Evolutionary conservation across 1,139 yeast species (phyloP), one percentile per base, ranked within the genome.

Genomic region (Saccharomyces uvarum): DNA sequence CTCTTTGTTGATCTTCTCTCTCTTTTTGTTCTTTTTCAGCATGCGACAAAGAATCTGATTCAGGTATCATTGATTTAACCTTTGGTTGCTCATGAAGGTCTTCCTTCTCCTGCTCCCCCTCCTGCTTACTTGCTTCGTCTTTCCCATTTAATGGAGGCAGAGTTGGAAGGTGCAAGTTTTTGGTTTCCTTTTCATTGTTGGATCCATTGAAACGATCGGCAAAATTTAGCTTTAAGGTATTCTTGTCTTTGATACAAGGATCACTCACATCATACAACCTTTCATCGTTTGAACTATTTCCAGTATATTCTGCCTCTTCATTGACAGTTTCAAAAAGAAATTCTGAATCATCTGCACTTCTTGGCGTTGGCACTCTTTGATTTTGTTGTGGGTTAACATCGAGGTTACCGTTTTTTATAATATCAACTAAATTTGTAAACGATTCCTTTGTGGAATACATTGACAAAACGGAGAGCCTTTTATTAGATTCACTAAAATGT

Each of bases 391-490:
- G 31, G 19, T 59, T 59, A 16, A 54, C 52, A 16, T 38, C 44
- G 5, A 38, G 21, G 6, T 55, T 59, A 3, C 56, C 70, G 24
- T 73, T 74, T 52, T 76, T 76, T 59, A 83, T 69, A 52, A 81
- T 77, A 8, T 82, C 77, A 54, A 79, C 81, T 66, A 85, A 75
- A 64, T 85, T 84, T 48, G 78, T 78, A 62, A 79, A 84, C 0
- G 89, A 83, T 54, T 78, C 82, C 59, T 78, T 83, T 2, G 90
- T 82, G 1, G 90, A 84, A 61, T 84, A 83, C 71, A 84, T 74
- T 0, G 90, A 83, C 53, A 86, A 70, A 9, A 85, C 86, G 21
- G 89, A 83, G 51, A 84, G 73, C 63, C 93, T 77, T 70, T 83
- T 85, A 65, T 81, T 82, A 2, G 84, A 80, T 54, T 77, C 77